Conservation (phyloP, 2,329 filamentous ascomycete species). For the Beauveria bassiana region DNA sequence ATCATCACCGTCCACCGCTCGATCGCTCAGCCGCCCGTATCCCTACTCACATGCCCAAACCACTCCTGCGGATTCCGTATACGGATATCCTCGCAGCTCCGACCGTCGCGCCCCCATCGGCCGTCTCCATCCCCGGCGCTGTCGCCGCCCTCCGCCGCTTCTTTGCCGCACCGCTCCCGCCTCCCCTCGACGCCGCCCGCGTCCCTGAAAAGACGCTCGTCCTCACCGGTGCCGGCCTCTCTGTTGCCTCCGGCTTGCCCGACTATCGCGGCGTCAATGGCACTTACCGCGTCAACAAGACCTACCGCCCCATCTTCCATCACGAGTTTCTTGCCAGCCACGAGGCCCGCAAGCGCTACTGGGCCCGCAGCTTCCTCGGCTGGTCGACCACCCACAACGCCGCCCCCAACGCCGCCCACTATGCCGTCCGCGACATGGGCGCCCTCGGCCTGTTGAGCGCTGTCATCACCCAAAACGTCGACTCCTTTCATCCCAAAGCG, state of each 20-base stretch:
- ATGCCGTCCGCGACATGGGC: conserved; percentile 66
- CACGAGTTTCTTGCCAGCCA: conserved; percentile 79
- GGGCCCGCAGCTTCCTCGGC: conserved; percentile 89
- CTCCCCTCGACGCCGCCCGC: conserved; percentile 25
- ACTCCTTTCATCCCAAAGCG: conserved; percentile 78
- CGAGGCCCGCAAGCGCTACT: conserved; percentile 84
- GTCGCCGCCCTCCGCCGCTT: conserved; percentile 72
- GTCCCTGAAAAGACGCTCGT: conserved; percentile 35
- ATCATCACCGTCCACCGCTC: not conserved
- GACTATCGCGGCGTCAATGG: conserved; percentile 88
- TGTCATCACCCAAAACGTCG: conserved; percentile 94
- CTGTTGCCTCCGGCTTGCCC: conserved; percentile 83
- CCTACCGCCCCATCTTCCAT: conserved; percentile 86
- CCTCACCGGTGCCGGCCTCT: conserved; percentile 80
- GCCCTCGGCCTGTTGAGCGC: conserved; percentile 62
- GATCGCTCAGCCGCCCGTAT: not conserved
- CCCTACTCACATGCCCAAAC: conserved; percentile 49
- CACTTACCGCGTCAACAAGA: conserved; percentile 87
- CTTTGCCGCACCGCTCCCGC: conserved; percentile 53
- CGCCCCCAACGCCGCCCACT: conserved; percentile 72
- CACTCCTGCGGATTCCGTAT: conserved; percentile 83
- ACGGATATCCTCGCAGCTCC: conserved; percentile 74
- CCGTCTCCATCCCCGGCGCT: conserved; percentile 62
- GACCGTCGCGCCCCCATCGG: conserved; percentile 64
- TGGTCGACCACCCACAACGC: conserved; percentile 78